A percentile compares a stretch with the other conserved stretches of the same genome.
phyloP scores from a whole-genome alignment of 1,284 basidiomycete species.

The Retiboletus flavoniger region DNA sequence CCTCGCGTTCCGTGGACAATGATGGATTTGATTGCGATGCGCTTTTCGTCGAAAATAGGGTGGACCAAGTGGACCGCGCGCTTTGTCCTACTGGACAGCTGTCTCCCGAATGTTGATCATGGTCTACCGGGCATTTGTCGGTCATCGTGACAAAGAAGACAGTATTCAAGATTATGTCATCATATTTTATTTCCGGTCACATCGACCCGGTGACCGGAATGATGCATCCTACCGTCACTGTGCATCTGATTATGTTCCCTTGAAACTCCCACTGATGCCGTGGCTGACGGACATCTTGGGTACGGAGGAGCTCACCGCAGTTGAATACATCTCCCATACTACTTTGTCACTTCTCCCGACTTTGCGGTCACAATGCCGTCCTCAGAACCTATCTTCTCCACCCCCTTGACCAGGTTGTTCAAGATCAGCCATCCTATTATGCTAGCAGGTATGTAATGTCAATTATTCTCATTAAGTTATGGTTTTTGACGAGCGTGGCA shows the following conservation, averaged over 20 bases:
- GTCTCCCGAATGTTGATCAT: slow-evolving; percentile 33
- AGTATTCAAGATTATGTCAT: slow-evolving; percentile 25
- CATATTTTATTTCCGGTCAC: not conserved
- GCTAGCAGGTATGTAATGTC: slow-evolving; percentile 50
- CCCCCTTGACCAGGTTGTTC: slow-evolving; percentile 68
- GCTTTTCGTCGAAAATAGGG: slow-evolving; percentile 39
- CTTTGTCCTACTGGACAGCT: slow-evolving; percentile 45
- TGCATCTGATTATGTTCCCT: not conserved
- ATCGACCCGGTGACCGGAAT: not conserved
- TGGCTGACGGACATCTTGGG: too few species aligned
- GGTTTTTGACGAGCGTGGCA: slow-evolving; percentile 12
- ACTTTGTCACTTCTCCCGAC: not conserved
- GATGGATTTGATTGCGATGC: slow-evolving; percentile 35
- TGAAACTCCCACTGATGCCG: not conserved
- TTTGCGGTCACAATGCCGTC: slow-evolving; percentile 46
- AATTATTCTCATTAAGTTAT: not conserved
- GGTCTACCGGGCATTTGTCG: slow-evolving; percentile 69
- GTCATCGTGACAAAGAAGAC: slow-evolving; percentile 22
- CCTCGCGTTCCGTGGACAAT: slow-evolving; percentile 70
- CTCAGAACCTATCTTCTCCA: slow-evolving; percentile 56
- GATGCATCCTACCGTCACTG: not conserved
- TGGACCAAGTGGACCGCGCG: slow-evolving; percentile 51
- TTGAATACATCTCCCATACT: not conserved
- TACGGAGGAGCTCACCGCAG: not conserved
- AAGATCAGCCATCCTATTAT: slow-evolving; percentile 82